A percentile compares a stretch with the other conserved stretches of the same genome.
Evolutionary conservation across 805 yeast species (phyloP).

Genomic region (Saccharomycopsis olivae): DNA sequence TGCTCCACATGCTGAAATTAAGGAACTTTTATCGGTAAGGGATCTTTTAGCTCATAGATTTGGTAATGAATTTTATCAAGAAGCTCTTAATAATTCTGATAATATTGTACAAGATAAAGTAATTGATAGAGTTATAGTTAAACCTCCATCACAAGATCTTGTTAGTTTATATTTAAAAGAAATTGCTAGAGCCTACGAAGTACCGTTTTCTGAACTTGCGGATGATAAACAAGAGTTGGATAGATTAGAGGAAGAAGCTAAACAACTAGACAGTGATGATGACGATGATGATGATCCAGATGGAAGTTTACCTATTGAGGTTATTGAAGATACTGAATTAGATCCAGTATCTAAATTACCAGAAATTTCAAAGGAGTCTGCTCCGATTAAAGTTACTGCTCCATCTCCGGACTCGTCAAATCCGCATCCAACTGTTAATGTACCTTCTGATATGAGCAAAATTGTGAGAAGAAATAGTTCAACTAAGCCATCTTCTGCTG

Average conservation of each 20-base stretch:
- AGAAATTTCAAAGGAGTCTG: conserved; percentile 10
- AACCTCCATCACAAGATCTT: conserved; percentile 54
- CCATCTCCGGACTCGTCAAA: conserved; percentile 34
- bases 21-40: conserved; percentile 51
- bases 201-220: conserved; percentile 52
- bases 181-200: conserved; percentile 71
- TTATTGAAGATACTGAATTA: no score
- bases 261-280: conserved; percentile 21
- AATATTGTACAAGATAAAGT: conserved; percentile 60
- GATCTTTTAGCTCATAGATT: conserved; percentile 54
- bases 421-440: conserved; percentile 27
- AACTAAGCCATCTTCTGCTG: not conserved
- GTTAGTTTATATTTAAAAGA: conserved; percentile 66
- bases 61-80: conserved; percentile 55
- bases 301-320: not conserved
- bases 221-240: conserved; percentile 24
- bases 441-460: conserved; percentile 31
- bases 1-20: conserved; percentile 64
- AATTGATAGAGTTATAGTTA: conserved; percentile 47
- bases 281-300: conserved; percentile 25
- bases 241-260: conserved; percentile 21
- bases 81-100: conserved; percentile 41
- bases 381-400: conserved; percentile 31
- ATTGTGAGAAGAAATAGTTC: not conserved
- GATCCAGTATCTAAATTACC: not conserved